A percentile compares a stretch with the other conserved stretches of the same genome.
Evolutionary conservation across 2,329 filamentous ascomycete species (phyloP).

Genomic region (Fusarium tanahbumbuense): DNA sequence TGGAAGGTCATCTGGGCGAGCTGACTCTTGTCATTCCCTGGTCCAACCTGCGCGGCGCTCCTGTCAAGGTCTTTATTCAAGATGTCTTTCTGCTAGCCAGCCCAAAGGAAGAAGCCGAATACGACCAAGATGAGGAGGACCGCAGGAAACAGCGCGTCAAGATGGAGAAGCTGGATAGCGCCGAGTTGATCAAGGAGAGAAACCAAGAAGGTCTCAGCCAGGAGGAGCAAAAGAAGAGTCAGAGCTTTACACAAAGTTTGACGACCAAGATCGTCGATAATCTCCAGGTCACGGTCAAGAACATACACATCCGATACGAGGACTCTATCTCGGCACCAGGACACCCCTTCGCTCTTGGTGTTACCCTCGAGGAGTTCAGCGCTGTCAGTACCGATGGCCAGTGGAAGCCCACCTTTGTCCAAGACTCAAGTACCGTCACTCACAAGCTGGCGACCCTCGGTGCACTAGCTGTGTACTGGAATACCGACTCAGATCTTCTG

Average conservation of each 20-base stretch:
- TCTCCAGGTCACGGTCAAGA: conserved; percentile 96
- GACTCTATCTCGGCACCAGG: conserved; percentile 95
- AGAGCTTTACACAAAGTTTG: conserved; percentile 96
- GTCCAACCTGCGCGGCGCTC: conserved; percentile 95
- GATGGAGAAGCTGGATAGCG: conserved; percentile 98
- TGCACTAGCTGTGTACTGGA: conserved; percentile 95
- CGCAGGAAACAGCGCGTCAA: conserved; percentile 89
- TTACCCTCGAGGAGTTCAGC: conserved; percentile 96
- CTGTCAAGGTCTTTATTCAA: conserved; percentile 94
- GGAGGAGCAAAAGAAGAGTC: conserved; percentile 96
- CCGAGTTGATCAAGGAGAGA: conserved; percentile 91
- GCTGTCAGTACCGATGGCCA: conserved; percentile 94
- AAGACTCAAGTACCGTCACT: conserved; percentile 82
- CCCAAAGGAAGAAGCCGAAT: conserved; percentile 93
- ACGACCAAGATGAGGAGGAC: conserved; percentile 93
- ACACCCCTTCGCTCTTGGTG: conserved; percentile 91
- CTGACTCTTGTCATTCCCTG: conserved; percentile 95
- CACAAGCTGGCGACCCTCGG: conserved; percentile 95
- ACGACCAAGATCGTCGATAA: conserved; percentile 99
- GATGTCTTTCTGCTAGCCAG: conserved; percentile 96
- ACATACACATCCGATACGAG: conserved; percentile 98
- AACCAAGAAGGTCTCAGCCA: conserved; percentile 92
- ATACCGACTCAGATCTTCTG: conserved; percentile 88
- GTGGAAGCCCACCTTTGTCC: conserved; percentile 96
- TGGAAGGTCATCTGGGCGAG: conserved; percentile 92